phyloP scores from a whole-genome alignment of 768 basidiomycete species.

The Panellus pusillus region DNA sequence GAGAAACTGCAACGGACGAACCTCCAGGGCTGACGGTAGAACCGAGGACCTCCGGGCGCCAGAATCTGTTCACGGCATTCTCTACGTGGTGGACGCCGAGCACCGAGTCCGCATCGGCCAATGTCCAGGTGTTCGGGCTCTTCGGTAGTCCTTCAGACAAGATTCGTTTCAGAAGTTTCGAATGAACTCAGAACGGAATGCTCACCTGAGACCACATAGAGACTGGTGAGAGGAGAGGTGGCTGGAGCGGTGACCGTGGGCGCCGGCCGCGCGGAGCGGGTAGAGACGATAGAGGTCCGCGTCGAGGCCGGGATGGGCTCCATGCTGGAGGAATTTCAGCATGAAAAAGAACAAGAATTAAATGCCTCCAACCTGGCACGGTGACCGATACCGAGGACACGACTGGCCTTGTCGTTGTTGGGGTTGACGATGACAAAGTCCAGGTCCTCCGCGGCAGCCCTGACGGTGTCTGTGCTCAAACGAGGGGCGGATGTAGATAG shows the following conservation, averaged over 20 bases:
- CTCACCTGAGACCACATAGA: conserved; percentile 71
- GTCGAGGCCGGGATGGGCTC: conserved; percentile 80
- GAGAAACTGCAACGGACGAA: not conserved
- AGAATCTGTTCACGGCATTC: conserved; percentile 85
- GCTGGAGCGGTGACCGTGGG: conserved; percentile 64
- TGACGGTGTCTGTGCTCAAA: conserved; percentile 29
- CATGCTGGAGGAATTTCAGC: too few relatives aligned
- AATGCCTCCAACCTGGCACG: too few relatives aligned
- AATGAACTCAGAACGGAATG: too few relatives aligned
- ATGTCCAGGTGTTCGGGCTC: conserved; percentile 86
- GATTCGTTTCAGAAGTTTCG: too few relatives aligned
- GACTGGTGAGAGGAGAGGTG: conserved; percentile 74
- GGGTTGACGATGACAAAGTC: conserved; percentile 66
- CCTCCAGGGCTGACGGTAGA: conserved; percentile 79
- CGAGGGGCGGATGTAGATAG: conserved; percentile 27
- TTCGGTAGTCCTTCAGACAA: conserved; percentile 66
- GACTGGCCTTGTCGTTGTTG: conserved; percentile 66
- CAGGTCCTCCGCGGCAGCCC: conserved; percentile 58
- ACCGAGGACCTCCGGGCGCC: conserved; percentile 89
- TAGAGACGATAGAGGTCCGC: conserved; percentile 77
- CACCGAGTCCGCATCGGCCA: conserved; percentile 82
- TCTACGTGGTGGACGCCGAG: conserved; percentile 80
- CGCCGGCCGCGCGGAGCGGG: conserved; percentile 60
- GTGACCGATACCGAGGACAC: conserved; percentile 74
- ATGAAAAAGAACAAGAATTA: too few relatives aligned